Base-by-base conservation (phyloP, 768 basidiomycete genomes). In the Mrakia blollopis region DNA sequence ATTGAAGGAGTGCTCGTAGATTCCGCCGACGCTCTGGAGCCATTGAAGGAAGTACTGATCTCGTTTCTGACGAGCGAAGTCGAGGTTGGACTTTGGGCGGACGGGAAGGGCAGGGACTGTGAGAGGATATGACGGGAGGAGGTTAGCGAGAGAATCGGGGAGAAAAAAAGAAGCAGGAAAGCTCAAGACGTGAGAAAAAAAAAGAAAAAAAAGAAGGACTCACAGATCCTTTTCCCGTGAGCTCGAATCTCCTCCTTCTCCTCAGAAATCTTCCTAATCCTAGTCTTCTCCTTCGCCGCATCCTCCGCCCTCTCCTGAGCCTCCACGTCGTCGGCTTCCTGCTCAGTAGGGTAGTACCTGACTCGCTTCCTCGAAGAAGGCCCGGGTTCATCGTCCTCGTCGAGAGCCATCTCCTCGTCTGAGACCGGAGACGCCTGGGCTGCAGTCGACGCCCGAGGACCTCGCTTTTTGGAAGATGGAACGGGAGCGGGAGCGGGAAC, bases 31-130 rank as follows among this genome's bases (percentile, higher is more conserved):
- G 44, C 32, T 32, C 47, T 74, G n/a, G 41, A 74, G 32, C 73
- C 73, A 74, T 16, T 74, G 61, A 25, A 74, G 14, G 30, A 74
- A 25, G 21, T 65, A 65, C 63, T 67, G 39, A 25, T 60, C 73
- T 14, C 73, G 73, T 50, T 74, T 74, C 35, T 63, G 41, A 18
- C 47, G 62, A 25, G 73, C 57, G 32, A 72, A 52, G 52, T 54
- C 54, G 54, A 72, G 30, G 28, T 37, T 60, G n/a, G 25, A 52
- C 25, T 54, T 50, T 2, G 39, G 35, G 7, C 65, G 35, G 6
- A 25, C n/a, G 18, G 3, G 39, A 3, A 39, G 35, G 7, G 65
- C 21, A 35, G 35, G 39, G 21, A 39, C 18, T 41, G 18, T 3
- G 0, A 2, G 35, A n/a, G 1, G 37, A 68, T 23, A 41, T 3